Evolutionary conservation across 371 early-diverging fungal species (phyloP).

Genomic region (Edhazardia aedis): DNA sequence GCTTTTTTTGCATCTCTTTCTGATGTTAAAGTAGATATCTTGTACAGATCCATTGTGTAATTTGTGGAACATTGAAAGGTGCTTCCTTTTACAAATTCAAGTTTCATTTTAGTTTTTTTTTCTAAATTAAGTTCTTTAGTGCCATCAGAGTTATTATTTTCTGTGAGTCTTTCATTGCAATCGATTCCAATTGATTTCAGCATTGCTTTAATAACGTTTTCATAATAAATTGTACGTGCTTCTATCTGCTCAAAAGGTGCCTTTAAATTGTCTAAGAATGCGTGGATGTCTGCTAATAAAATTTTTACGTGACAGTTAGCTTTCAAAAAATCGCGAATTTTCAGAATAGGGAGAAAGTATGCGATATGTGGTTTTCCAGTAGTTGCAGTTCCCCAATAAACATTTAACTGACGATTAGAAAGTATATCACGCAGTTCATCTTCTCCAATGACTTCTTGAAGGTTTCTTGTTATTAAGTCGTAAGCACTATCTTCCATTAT

Average conservation of each 20-base stretch:
- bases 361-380: constrained; percentile 92
- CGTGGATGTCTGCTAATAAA: constrained; percentile 88
- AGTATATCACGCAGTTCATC: constrained; percentile 66
- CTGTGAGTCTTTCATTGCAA: neutral
- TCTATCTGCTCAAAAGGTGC: constrained; percentile 73
- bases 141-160: constrained; percentile 50
- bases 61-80: constrained; percentile 61
- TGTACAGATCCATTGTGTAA: constrained; percentile 78
- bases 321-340: constrained; percentile 79
- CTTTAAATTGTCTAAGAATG: constrained; percentile 93
- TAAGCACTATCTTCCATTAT: too few relatives aligned
- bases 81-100: constrained; percentile 74
- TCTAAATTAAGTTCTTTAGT: too few relatives aligned
- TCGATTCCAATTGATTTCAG: constrained; percentile 62
- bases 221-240: constrained; percentile 74
- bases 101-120: too few relatives aligned
- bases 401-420: constrained; percentile 61
- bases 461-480: constrained; percentile 77
- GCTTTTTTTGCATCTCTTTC: constrained; percentile 91
- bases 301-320: constrained; percentile 76
- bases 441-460: constrained; percentile 79
- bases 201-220: constrained; percentile 66
- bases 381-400: constrained; percentile 98
- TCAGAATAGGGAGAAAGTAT: constrained; percentile 87
- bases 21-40: constrained; percentile 61